Evolutionary conservation across 2,329 filamentous ascomycete species (phyloP).

Genomic region (Aspergillus piperis): DNA sequence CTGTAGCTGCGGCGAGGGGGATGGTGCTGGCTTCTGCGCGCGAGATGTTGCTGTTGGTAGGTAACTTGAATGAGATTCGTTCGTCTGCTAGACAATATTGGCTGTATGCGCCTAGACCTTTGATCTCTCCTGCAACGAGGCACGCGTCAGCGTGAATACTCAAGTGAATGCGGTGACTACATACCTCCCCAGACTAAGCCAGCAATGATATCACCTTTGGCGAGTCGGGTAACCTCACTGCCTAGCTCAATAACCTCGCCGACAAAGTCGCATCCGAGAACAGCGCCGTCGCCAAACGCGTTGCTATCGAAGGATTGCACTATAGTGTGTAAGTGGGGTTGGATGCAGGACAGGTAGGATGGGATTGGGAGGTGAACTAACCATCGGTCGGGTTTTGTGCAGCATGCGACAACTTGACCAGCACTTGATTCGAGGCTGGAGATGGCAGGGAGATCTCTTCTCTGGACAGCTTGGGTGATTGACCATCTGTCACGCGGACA

Average conservation of each 20-base stretch:
- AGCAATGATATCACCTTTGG: conserved; percentile 37
- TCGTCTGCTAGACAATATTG: conserved; percentile 46
- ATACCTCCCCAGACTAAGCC: conserved; percentile 37
- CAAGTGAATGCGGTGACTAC: not conserved
- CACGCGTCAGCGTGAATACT: too few relatives aligned
- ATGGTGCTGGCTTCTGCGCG: conserved; percentile 40
- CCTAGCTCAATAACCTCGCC: conserved; percentile 37
- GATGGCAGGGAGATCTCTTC: conserved; percentile 15
- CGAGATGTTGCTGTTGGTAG: conserved; percentile 31
- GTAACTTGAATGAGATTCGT: conserved; percentile 44
- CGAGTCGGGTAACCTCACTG: conserved; percentile 27
- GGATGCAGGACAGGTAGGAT: not conserved
- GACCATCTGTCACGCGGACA: conserved; percentile 12
- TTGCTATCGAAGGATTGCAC: conserved; percentile 40
- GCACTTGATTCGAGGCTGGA: conserved; percentile 19
- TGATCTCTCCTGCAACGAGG: conserved; percentile 3
- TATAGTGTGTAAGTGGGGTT: not conserved
- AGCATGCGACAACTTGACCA: conserved; percentile 27
- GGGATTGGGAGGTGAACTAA: conserved; percentile 3
- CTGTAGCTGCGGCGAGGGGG: conserved; percentile 43
- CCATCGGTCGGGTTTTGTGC: conserved; percentile 29
- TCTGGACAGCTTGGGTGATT: conserved; percentile 11
- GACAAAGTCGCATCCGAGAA: conserved; percentile 37
- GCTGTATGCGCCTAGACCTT: conserved; percentile 42
- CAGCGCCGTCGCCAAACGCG: conserved; percentile 37